phyloP scores from a whole-genome alignment of 345 rosid species.

The Turnera subulata region DNA sequence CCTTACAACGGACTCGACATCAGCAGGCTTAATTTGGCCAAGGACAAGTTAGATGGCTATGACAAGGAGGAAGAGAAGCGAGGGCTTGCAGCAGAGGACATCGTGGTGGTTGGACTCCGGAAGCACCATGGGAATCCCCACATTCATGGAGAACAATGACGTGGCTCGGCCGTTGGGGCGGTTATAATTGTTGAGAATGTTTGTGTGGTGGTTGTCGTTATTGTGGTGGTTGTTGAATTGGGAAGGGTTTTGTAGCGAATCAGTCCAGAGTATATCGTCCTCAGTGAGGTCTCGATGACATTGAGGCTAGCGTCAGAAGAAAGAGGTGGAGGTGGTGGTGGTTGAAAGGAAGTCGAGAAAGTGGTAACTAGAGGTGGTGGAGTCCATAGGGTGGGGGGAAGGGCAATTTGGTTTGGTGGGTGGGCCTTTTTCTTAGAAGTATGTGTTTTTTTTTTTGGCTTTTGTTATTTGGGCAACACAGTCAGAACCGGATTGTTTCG shows the following conservation, averaged over 20 bases:
- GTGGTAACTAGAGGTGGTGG: constrained; percentile 1
- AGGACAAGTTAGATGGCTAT: background rate
- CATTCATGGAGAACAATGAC: constrained; percentile 18
- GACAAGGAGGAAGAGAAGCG: constrained; percentile 14
- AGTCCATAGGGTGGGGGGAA: too few species aligned
- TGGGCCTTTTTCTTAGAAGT: too few species aligned
- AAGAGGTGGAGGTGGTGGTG: constrained; percentile 29
- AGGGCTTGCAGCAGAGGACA: constrained; percentile 29
- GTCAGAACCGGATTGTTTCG: too few species aligned
- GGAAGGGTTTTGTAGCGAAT: background rate
- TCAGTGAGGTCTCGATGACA: constrained; percentile 41
- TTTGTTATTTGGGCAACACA: too few species aligned
- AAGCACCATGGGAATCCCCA: constrained; percentile 32
- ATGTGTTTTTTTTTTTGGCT: too few species aligned
- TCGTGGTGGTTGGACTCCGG: constrained; percentile 21
- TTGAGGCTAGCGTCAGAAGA: constrained; percentile 9
- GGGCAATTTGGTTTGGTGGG: too few species aligned
- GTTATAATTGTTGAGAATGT: background rate
- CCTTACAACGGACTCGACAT: constrained; percentile 29
- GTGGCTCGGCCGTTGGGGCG: constrained; percentile 6
- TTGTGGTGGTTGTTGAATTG: constrained; percentile 9
- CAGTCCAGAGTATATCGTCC: constrained; percentile 49
- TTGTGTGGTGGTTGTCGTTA: constrained; percentile 2
- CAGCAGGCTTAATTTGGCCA: constrained; percentile 25
- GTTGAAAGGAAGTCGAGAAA: background rate